Evolutionary conservation across 371 early-diverging fungal genomes (phyloP).

Genomic region (Rhizopus stolonifer): DNA sequence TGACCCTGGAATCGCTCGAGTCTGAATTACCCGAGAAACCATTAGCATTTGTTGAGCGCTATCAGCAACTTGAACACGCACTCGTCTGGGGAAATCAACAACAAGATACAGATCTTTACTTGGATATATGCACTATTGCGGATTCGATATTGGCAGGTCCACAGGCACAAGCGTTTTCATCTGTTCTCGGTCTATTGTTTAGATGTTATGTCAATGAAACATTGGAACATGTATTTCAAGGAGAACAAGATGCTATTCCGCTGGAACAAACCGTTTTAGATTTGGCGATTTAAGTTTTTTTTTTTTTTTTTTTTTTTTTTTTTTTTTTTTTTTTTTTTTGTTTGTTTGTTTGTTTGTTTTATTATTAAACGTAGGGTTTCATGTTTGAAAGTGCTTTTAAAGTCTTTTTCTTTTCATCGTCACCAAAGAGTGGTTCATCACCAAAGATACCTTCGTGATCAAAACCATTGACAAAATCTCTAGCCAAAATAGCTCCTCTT

Average conservation of each 20-base stretch:
- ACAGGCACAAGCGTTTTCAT: conserved; percentile 16
- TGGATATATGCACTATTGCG: conserved; percentile 17
- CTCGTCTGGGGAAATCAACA: conserved; percentile 7
- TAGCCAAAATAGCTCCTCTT: conserved; percentile 55
- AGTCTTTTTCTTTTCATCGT: neutral
- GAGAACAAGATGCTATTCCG: conserved; percentile 18
- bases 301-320: too few relatives aligned
- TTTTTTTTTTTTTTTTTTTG: too few relatives aligned
- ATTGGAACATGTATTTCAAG: conserved; percentile 8
- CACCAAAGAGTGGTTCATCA: neutral
- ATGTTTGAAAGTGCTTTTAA: neutral
- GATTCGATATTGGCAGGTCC: conserved; percentile 19
- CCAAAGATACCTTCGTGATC: conserved; percentile 20
- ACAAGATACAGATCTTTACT: conserved; percentile 6
- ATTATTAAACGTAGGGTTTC: neutral
- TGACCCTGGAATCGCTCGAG: conserved; percentile 1
- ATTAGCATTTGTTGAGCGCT: conserved; percentile 11
- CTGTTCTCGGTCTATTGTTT: conserved; percentile 14
- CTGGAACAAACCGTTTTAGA: conserved; percentile 11
- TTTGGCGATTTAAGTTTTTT: conserved; percentile 17
- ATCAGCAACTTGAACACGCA: conserved; percentile 8
- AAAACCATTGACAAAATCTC: conserved; percentile 80
- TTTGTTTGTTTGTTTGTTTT: too few relatives aligned
- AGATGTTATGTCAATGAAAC: neutral
- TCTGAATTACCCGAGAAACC: conserved; percentile 6